phyloP scores from a whole-genome alignment of 805 yeast genomes.

The Cyberlindnera amylophila region DNA sequence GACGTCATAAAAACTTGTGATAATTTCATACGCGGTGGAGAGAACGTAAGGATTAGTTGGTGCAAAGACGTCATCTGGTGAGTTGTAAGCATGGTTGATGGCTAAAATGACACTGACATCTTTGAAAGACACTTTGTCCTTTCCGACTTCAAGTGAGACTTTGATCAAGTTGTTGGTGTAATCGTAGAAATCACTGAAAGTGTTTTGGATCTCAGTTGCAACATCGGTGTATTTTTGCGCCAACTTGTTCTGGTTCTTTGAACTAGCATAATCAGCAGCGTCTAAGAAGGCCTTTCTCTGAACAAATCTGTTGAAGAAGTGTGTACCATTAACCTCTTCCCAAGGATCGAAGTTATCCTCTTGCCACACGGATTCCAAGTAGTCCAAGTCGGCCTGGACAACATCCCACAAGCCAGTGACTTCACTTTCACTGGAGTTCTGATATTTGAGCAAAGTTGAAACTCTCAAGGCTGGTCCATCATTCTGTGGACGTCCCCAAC shows the following conservation, averaged over 20 bases:
- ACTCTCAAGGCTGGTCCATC: conserved; percentile 7
- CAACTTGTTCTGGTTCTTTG: not conserved
- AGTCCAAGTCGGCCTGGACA: conserved; percentile 3
- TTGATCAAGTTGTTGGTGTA: conserved; percentile 3
- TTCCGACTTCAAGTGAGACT: not conserved
- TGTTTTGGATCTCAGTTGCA: not conserved
- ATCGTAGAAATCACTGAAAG: conserved; percentile 3
- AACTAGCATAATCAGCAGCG: not conserved
- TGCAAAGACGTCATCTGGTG: not conserved
- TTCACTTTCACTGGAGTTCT: not conserved
- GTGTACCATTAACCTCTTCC: conserved; percentile 7
- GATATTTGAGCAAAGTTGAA: conserved; percentile 4
- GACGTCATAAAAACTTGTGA: conserved; percentile 1
- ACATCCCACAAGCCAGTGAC: not conserved
- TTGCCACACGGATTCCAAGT: not conserved
- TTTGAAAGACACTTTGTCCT: not conserved
- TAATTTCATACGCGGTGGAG: conserved; percentile 1
- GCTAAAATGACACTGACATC: conserved; percentile 2
- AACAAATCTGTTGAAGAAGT: conserved; percentile 6
- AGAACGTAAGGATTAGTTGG: conserved; percentile 6
- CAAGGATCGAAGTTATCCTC: conserved; percentile 3
- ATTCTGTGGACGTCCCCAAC: conserved; percentile 6
- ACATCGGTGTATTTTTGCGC: not conserved
- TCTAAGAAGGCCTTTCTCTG: conserved; percentile 7
- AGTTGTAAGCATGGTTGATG: conserved; percentile 1